Evolutionary conservation across 192 early-diverging fungal genomes (phyloP), one percentile per base, ranked within the genome.

Genomic region (Phlyctochytrium planicorne): DNA sequence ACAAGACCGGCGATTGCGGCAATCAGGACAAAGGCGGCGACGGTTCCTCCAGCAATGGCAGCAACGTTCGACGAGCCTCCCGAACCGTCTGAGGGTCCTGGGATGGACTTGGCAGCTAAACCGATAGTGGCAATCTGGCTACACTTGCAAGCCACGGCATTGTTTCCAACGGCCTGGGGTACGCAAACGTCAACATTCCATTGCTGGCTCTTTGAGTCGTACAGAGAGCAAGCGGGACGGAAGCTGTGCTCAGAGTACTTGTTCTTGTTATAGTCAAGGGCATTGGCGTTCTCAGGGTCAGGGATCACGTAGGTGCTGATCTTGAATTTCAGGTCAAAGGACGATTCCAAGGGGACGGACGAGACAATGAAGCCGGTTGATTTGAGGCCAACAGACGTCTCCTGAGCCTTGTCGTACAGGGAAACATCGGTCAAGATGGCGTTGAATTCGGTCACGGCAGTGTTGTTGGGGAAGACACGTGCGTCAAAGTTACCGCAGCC

Each of bases 31-130:
- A 65, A 34, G 35, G 53, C 69, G 29, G 62, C 69, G 40, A 71
- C 59, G 25, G 65, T 62, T 31, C 69, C 63, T 2, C 53, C 69
- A 59, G 65, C 32, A 50, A 71, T 71, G n/a, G 56, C 52, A 17
- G 62, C 69, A 27, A 65, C 23, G 30, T 34, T 65, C n/a, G 56
- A 31, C 12, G 16, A 24, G 12, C 14, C 10, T 6, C 20, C 6
- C 25, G 55, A 4, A 6, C 16, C 55, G 55, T 57, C 69, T 2
- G 17, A 40, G 27, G 30, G 20, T 10, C 17, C 63, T n/a, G 27
- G 16, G 24, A 35, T 37, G 25, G 30, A 27, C 6, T 35, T 24
- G 24, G 31, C 69, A 3, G 34, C 40, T 2, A 36, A 62, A 16
- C 12, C n/a, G 30, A 71, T 65, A 35, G 37, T 53, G 14, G 62